Evolutionary conservation across 2,329 filamentous ascomycete species (phyloP).

Genomic region (Pyricularia sp.): DNA sequence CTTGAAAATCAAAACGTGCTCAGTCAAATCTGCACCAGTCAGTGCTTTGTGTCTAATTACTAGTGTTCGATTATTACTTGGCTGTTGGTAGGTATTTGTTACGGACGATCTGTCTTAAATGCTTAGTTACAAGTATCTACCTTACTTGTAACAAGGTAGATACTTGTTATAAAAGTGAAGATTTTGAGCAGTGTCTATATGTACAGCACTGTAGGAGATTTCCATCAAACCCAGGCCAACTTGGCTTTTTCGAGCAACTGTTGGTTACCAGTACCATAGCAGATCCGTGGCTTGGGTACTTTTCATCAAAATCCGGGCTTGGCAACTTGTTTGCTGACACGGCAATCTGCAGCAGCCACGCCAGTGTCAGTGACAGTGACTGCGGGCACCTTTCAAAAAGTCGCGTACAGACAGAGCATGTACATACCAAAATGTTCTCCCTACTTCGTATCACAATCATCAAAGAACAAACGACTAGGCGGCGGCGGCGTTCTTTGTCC

Average conservation of each 20-base stretch:
- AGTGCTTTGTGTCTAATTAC: not conserved
- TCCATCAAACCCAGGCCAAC: not conserved
- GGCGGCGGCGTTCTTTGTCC: not conserved
- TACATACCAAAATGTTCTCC: not conserved
- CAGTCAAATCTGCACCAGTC: not conserved
- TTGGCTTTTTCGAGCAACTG: not conserved
- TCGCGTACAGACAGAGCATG: not conserved
- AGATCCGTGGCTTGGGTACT: not conserved
- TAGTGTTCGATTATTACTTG: not conserved
- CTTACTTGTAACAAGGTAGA: not conserved
- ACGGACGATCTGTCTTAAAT: not conserved
- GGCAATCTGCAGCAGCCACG: not conserved
- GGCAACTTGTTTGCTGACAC: not conserved
- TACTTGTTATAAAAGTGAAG: not conserved
- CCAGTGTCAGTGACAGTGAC: not conserved
- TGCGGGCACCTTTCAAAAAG: not conserved
- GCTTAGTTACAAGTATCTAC: not conserved
- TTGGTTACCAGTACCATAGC: too few relatives aligned
- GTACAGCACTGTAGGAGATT: not conserved
- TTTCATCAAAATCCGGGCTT: not conserved
- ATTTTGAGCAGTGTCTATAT: not conserved
- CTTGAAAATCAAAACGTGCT: not conserved
- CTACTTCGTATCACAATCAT: not conserved
- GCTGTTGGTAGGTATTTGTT: not conserved
- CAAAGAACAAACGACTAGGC: not conserved